Base-by-base conservation (phyloP, 495 filamentous ascomycete genomes). In the Penicillium ucsense region DNA sequence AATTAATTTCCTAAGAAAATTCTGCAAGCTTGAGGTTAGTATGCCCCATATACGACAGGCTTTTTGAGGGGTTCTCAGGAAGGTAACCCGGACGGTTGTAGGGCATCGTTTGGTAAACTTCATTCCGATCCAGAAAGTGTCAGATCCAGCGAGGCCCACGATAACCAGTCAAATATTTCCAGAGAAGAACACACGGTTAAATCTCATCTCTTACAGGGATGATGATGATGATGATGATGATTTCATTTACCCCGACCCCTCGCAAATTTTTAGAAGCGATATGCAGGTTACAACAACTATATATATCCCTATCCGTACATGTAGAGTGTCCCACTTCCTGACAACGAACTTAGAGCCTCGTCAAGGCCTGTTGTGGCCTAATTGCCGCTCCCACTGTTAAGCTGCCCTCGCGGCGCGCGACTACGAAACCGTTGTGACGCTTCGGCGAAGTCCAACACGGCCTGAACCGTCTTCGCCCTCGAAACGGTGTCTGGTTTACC, bases 401-500 rank as follows among this genome's bases (percentile, higher is more conserved):
- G 60, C 63, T 56, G 51, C 54, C 56, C 56, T 55, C 38, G 31
- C 57, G 50, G 59, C 59, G 56, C 59, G 45, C 51, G 53, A 51
- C 61, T 66, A 20, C 52, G 47, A 57, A 66, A 62, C 52, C 55
- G 49, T 20, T 62, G 55, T 45, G 55, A 66, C 43, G 52, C 56
- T 50, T 66, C 55, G 6, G 55, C 55, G 36, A 64, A 66, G 56
- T 63, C 60, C 32, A 66, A 29, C 20, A 59, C 51, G 34, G 58
- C 56, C 33, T 53, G 31, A 11, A 62, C 52, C 37, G 51, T 60
- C 36, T 50, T 63, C 6, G 46, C 47, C 8, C 53, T 27, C 27
- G 50, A 63, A 50, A 49, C 49, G 41, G n/a, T 61, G 46, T 53
- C 51, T 51, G 43, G 43, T 45, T 53, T 60, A 56, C 52, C 56